Evolutionary conservation across 257 asterid genomes (phyloP).

Genomic region (Mitragyna speciosa): DNA sequence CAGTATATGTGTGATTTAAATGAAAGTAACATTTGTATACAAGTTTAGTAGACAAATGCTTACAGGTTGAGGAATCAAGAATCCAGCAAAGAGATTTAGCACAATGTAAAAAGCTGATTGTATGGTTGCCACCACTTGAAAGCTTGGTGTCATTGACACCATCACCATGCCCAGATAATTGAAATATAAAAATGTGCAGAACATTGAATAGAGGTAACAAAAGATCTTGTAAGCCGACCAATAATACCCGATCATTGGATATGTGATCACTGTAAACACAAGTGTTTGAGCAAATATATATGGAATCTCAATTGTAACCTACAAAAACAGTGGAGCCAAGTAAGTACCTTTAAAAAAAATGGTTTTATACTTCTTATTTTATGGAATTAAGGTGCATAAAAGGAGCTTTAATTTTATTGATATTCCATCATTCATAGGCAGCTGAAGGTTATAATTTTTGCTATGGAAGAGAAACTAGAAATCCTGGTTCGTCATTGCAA

Average conservation of each 20-base stretch:
- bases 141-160: constrained; percentile 47
- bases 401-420: too few species aligned
- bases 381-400: too few species aligned
- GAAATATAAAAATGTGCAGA: constrained; percentile 46
- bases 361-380: too few species aligned
- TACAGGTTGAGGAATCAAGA: constrained; percentile 54
- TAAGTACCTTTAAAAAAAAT: neutral
- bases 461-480: too few species aligned
- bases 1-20: too few species aligned
- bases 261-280: constrained; percentile 41
- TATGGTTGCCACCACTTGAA: constrained; percentile 44
- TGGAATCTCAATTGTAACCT: constrained; percentile 54
- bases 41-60: neutral
- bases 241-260: constrained; percentile 57
- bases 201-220: constrained; percentile 45
- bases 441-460: too few species aligned
- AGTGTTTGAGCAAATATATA: constrained; percentile 44
- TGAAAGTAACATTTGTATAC: too few species aligned
- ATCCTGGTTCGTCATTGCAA: too few species aligned
- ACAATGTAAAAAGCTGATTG: constrained; percentile 46
- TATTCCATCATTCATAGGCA: too few species aligned
- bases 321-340: neutral
- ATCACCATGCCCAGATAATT: constrained; percentile 53
- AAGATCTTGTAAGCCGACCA: constrained; percentile 48
- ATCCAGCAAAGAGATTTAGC: constrained; percentile 52